Evolutionary conservation across 495 filamentous ascomycete species (phyloP).

Genomic region (Recurvomyces mirabilis): DNA sequence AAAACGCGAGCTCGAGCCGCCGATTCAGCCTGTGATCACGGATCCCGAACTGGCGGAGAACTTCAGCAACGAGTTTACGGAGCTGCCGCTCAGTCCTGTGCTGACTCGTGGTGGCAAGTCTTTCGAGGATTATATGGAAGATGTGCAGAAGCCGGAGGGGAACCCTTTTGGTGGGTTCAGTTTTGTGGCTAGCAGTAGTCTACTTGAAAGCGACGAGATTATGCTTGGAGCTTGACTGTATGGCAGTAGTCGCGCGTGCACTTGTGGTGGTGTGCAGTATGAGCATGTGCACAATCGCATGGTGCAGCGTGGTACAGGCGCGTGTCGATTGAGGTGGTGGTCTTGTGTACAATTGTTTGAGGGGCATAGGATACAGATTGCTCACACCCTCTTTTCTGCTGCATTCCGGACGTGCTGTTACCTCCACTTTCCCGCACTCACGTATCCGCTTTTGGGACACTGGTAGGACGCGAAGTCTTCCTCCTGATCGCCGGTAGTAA

Average conservation of each 20-base stretch:
- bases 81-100: conserved; percentile 66
- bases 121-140: conserved; percentile 23
- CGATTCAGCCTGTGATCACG: conserved; percentile 84
- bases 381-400: too few relatives aligned
- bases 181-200: conserved; percentile 79
- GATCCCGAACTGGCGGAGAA: conserved; percentile 94
- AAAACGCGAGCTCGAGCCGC: conserved; percentile 64
- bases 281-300: too few relatives aligned
- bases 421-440: too few relatives aligned
- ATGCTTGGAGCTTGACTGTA: conserved; percentile 18
- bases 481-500: too few relatives aligned
- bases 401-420: too few relatives aligned
- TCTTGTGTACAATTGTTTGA: too few relatives aligned
- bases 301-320: too few relatives aligned
- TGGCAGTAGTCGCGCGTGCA: conserved; percentile 4
- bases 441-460: too few relatives aligned
- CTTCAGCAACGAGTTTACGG: conserved; percentile 79
- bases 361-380: too few relatives aligned
- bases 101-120: conserved; percentile 58
- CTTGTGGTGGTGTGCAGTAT: too few relatives aligned
- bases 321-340: too few relatives aligned
- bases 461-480: too few relatives aligned
- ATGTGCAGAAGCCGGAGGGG: conserved; percentile 41
- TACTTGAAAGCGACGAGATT: conserved; percentile 44
- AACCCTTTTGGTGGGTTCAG: conserved; percentile 92